Conservation (phyloP, 2,329 filamentous ascomycete genomes). For the Hypoxylon rubiginosum region DNA sequence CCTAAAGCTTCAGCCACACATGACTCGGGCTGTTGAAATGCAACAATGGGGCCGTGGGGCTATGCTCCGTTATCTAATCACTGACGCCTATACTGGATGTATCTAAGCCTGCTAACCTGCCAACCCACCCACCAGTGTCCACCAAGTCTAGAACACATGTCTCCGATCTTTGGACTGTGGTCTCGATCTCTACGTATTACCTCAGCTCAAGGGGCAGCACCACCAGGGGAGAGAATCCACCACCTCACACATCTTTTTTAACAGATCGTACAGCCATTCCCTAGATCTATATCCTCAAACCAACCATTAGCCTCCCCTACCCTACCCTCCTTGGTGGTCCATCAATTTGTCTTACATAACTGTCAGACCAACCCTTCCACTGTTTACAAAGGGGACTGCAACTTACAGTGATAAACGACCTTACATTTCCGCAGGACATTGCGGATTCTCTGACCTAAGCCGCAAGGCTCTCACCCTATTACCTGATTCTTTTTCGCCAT, state of each 20-base stretch:
- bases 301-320: constrained; percentile 12
- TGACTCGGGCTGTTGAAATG: background rate
- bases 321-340: constrained; percentile 14
- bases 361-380: constrained; percentile 26
- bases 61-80: constrained; percentile 26
- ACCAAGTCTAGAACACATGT: constrained; percentile 30
- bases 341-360: constrained; percentile 34
- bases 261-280: constrained; percentile 37
- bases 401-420: constrained; percentile 17
- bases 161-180: constrained; percentile 45
- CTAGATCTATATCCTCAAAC: constrained; percentile 27
- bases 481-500: constrained; percentile 39
- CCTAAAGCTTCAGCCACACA: constrained; percentile 35
- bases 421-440: constrained; percentile 17
- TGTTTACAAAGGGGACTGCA: constrained; percentile 18
- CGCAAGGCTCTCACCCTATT: constrained; percentile 1
- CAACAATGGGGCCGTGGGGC: background rate
- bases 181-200: constrained; percentile 43
- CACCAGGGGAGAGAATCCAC: constrained; percentile 15
- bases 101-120: background rate
- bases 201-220: constrained; percentile 34
- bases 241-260: constrained; percentile 19
- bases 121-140: background rate
- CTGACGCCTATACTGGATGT: background rate
- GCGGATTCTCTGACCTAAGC: constrained; percentile 21